phyloP scores from a whole-genome alignment of 2,329 filamentous ascomycete genomes.

The Aspergillus tanneri region DNA sequence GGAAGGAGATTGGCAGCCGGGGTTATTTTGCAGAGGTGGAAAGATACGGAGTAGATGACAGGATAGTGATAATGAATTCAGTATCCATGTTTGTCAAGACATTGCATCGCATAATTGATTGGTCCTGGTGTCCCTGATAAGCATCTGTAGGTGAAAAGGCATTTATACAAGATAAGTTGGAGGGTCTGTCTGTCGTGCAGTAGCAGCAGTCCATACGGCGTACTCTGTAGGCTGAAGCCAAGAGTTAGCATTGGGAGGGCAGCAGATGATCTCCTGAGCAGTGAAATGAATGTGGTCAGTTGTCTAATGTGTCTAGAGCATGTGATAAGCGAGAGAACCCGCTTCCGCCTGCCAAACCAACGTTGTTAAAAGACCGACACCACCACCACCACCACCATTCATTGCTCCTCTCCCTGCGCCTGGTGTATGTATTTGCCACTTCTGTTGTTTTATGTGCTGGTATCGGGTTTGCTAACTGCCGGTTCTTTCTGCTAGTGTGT shows the following conservation, averaged over 20 bases:
- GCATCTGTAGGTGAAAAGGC: not conserved
- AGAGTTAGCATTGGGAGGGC: not conserved
- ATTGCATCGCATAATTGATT: not conserved
- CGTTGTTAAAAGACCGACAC: not conserved
- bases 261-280: not conserved
- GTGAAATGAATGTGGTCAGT: too few species aligned
- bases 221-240: not conserved
- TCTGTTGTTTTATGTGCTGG: not conserved
- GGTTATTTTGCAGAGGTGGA: conserved; percentile 32
- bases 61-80: not conserved
- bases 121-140: not conserved
- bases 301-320: too few species aligned
- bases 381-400: not conserved
- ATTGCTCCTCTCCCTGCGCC: not conserved
- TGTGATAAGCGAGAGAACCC: conserved; percentile 22
- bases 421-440: not conserved
- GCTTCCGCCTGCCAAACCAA: not conserved
- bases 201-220: too few species aligned
- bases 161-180: too few species aligned
- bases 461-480: not conserved
- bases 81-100: not conserved
- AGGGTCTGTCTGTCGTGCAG: too few species aligned
- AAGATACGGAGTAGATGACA: not conserved
- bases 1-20: conserved; percentile 38
- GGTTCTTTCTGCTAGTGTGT: conserved; percentile 1